These are phyloP conservation scores for Poa pratensis DNA, from an alignment of 176 grass and related monocot species.

Conservation along the genomic window DNA sequence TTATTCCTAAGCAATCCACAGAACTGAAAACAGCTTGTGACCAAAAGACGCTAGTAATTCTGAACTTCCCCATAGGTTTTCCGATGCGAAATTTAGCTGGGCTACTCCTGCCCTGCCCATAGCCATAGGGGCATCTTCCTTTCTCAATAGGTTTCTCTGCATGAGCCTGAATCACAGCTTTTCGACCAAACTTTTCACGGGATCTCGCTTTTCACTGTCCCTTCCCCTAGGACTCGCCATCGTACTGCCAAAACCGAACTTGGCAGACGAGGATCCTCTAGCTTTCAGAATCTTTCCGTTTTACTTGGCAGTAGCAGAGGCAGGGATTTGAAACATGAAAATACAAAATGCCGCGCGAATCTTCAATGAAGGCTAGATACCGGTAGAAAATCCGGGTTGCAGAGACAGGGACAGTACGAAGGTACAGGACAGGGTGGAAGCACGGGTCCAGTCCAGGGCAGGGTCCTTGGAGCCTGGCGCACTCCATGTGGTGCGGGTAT, in stretches of 20 bases:
- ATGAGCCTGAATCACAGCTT: conserved; percentile 1
- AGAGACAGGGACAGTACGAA: neutral
- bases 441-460: neutral
- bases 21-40: too few relatives aligned
- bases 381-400: too few relatives aligned
- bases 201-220: conserved; percentile 24
- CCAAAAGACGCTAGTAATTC: too few relatives aligned
- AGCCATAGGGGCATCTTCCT: too few relatives aligned
- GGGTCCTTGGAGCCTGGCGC: neutral
- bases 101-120: too few relatives aligned
- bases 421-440: conserved; percentile 26
- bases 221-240: neutral
- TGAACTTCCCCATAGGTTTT: too few relatives aligned
- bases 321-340: too few relatives aligned
- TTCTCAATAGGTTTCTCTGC: neutral
- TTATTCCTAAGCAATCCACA: too few relatives aligned
- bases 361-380: too few relatives aligned
- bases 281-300: too few relatives aligned
- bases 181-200: neutral
- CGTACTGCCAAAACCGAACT: neutral
- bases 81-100: too few relatives aligned
- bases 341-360: too few relatives aligned
- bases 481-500: conserved; percentile 50
- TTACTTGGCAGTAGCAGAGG: neutral
- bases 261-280: neutral